A percentile compares a stretch with the other conserved stretches of the same genome.
These are phyloP conservation scores for Tricladium varicosporioides DNA, from an alignment of 2,329 filamentous ascomycete species.

Conservation along the genomic window DNA sequence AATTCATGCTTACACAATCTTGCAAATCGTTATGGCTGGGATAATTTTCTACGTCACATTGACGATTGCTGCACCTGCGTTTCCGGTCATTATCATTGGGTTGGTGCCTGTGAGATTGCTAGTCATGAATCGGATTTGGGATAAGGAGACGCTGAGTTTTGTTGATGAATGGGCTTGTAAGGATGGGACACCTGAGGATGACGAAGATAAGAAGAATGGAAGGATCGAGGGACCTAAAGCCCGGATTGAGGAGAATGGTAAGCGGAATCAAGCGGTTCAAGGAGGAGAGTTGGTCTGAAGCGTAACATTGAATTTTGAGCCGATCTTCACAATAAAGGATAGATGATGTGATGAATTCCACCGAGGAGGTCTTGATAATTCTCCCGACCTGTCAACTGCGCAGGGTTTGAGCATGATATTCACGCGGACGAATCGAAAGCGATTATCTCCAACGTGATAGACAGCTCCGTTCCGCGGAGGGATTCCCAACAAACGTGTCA, in stretches of 20 bases:
- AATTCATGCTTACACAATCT: slow-evolving; percentile 57
- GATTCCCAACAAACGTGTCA: neutral
- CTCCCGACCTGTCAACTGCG: neutral
- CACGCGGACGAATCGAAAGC: neutral
- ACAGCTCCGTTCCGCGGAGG: neutral
- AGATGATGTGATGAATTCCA: neutral
- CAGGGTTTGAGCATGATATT: neutral
- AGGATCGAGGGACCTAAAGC: neutral
- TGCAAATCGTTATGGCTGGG: slow-evolving; percentile 56
- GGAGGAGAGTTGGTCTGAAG: neutral
- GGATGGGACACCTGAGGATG: slow-evolving; percentile 52
- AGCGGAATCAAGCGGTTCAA: neutral
- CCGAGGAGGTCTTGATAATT: neutral
- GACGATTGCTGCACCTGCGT: slow-evolving; percentile 60
- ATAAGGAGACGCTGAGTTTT: slow-evolving; percentile 50
- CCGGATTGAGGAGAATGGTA: neutral
- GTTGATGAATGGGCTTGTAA: slow-evolving; percentile 49
- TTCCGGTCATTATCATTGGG: slow-evolving; percentile 61
- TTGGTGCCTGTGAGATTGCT: slow-evolving; percentile 61
- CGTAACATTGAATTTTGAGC: no score
- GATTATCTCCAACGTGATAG: slow-evolving; percentile 3
- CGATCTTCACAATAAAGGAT: no score
- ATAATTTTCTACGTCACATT: slow-evolving; percentile 62
- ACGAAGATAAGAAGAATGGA: slow-evolving; percentile 24
- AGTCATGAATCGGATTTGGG: slow-evolving; percentile 60